Evolutionary conservation across 306 rosid genomes (phyloP).

Genomic region (Datisca glomerata): DNA sequence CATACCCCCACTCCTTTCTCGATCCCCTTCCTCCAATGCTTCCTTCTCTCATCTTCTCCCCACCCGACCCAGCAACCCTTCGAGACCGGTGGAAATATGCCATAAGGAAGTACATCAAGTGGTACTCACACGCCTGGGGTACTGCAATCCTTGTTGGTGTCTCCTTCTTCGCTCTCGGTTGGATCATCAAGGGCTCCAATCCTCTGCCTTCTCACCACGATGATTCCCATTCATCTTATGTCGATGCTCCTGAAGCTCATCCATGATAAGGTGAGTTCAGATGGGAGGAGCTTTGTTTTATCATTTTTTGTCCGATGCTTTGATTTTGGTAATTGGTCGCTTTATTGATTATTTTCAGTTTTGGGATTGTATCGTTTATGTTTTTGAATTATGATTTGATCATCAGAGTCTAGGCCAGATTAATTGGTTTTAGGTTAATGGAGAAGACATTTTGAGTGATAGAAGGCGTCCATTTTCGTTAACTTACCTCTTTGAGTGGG

Average conservation of each 20-base stretch:
- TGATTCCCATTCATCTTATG: constrained; percentile 9
- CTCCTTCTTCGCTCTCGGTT: constrained; percentile 88
- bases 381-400: not conserved
- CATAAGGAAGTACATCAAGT: constrained; percentile 49
- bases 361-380: not conserved
- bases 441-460: too few relatives aligned
- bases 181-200: constrained; percentile 82
- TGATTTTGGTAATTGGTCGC: not conserved
- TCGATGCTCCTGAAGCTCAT: constrained; percentile 2
- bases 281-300: constrained; percentile 12
- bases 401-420: not conserved
- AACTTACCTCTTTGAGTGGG: too few relatives aligned
- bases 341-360: constrained; percentile 1
- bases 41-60: too few relatives aligned
- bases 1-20: too few relatives aligned
- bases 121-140: constrained; percentile 97
- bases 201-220: constrained; percentile 54
- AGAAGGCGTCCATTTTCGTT: too few relatives aligned
- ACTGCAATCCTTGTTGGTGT: constrained; percentile 85
- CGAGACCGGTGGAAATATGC: constrained; percentile 84
- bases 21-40: too few relatives aligned
- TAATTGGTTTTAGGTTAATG: not conserved
- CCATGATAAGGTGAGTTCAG: not conserved
- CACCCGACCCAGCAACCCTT: constrained; percentile 67
- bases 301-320: not conserved